phyloP scores from a whole-genome alignment of 2,329 filamentous ascomycete species.

The Xylariaceae sp. region DNA sequence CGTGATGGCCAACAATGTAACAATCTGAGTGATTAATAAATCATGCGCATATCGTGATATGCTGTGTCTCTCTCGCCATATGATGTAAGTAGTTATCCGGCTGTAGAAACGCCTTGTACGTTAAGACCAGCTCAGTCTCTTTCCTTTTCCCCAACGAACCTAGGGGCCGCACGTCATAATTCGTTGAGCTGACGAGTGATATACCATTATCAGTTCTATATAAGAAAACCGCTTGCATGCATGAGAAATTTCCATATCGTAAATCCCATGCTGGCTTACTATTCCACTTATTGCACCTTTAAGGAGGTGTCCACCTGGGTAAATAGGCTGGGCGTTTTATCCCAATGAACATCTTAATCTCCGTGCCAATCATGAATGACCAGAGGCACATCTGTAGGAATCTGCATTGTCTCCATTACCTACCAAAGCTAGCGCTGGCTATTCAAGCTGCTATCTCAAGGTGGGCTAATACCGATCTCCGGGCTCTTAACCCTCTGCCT shows the following conservation, averaged over 20 bases:
- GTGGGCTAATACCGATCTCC: too few relatives aligned
- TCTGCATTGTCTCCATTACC: too few relatives aligned
- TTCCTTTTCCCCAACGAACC: background rate
- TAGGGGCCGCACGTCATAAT: background rate
- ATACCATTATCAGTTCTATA: too few relatives aligned
- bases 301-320: conserved; percentile 8
- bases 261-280: too few relatives aligned
- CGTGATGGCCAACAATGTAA: background rate
- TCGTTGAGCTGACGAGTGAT: too few relatives aligned
- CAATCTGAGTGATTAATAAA: conserved; percentile 15
- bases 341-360: background rate
- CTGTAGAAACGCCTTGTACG: conserved; percentile 12
- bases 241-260: too few relatives aligned
- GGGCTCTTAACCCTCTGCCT: too few relatives aligned
- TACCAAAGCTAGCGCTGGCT: too few relatives aligned
- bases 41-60: too few relatives aligned
- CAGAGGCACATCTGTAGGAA: conserved; percentile 2
- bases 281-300: background rate
- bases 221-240: too few relatives aligned
- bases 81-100: conserved; percentile 8
- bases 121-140: background rate
- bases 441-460: too few relatives aligned
- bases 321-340: conserved; percentile 7
- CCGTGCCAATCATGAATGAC: background rate
- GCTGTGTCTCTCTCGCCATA: background rate